phyloP scores from a whole-genome alignment of 139 green algal genomes.

The Trebouxia sp. region DNA sequence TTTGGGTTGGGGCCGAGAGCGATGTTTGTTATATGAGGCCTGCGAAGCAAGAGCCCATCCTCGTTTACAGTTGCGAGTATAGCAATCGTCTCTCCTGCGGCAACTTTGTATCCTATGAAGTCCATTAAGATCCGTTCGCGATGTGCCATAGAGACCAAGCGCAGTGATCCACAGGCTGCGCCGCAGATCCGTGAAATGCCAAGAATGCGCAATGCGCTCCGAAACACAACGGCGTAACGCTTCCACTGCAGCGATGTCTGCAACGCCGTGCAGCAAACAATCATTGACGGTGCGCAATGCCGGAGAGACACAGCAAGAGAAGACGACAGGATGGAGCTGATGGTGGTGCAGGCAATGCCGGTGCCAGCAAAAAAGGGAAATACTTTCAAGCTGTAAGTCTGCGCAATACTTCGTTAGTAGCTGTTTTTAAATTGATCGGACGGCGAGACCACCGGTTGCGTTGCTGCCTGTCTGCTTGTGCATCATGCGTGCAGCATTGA shows the following conservation, averaged over 20 bases:
- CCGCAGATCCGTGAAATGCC: neutral
- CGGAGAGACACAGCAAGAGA: neutral
- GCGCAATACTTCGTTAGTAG: too few species aligned
- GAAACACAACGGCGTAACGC: neutral
- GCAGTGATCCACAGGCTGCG: neutral
- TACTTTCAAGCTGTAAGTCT: conserved; percentile 29
- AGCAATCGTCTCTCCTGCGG: neutral
- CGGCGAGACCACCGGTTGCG: too few species aligned
- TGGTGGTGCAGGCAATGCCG: neutral
- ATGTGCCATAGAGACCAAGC: too few species aligned
- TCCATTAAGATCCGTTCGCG: conserved; percentile 13
- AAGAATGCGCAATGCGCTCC: too few species aligned
- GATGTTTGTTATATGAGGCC: conserved; percentile 10
- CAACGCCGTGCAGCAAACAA: too few species aligned
- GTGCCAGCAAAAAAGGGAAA: conserved; percentile 15
- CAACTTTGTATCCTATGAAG: neutral
- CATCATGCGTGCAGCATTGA: too few species aligned
- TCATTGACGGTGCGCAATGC: neutral
- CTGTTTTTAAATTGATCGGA: too few species aligned
- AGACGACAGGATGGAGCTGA: neutral
- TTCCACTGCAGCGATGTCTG: neutral
- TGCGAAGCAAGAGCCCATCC: too few species aligned
- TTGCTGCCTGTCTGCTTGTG: too few species aligned
- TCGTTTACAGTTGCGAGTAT: too few species aligned
- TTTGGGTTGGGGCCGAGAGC: conserved; percentile 22